phyloP scores from a whole-genome alignment of 2,329 filamentous ascomycete species.

The Blastomyces percursus region DNA sequence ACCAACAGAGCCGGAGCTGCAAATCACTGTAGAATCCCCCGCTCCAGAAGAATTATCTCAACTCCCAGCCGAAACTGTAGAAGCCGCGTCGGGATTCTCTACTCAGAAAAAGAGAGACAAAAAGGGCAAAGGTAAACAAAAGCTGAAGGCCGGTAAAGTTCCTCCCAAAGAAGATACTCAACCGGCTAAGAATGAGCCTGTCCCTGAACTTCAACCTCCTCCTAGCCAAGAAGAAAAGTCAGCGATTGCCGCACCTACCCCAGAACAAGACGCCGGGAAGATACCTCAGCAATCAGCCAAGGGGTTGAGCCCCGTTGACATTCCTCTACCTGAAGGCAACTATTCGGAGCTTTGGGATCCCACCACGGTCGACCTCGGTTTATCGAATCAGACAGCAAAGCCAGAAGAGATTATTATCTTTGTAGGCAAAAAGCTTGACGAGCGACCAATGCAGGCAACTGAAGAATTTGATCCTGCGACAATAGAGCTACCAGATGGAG shows the following conservation, averaged over 20 bases:
- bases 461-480: background rate
- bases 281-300: background rate
- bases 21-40: background rate
- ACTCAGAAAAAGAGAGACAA: slow-evolving; percentile 3
- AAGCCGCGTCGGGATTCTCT: background rate
- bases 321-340: background rate
- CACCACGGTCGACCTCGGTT: background rate
- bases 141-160: slow-evolving; percentile 2
- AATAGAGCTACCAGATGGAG: background rate
- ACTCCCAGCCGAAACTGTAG: background rate
- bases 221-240: slow-evolving; percentile 13
- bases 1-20: background rate
- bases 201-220: slow-evolving; percentile 12
- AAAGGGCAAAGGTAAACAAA: slow-evolving; percentile 6
- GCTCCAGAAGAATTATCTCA: background rate
- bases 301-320: background rate
- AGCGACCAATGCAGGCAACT: background rate
- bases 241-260: background rate
- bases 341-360: background rate
- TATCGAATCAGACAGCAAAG: background rate
- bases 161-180: background rate
- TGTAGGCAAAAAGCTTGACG: background rate
- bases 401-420: background rate
- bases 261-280: background rate
- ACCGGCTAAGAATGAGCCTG: background rate